phyloP scores from a whole-genome alignment of 306 rosid species.

The Rosa lucieae region DNA sequence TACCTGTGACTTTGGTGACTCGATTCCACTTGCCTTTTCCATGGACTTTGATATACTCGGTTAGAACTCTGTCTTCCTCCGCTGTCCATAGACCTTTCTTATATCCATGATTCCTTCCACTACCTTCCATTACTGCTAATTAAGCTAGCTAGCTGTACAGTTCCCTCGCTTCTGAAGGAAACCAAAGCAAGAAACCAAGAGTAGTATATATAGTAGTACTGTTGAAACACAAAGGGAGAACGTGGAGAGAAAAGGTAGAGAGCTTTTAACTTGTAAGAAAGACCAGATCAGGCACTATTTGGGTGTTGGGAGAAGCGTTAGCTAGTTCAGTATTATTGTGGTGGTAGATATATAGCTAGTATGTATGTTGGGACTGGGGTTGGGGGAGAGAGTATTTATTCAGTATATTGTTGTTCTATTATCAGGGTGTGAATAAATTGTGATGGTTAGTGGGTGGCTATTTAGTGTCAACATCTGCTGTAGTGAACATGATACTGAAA shows the following conservation, averaged over 20 bases:
- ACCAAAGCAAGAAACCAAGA: not conserved
- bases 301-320: not conserved
- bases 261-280: not conserved
- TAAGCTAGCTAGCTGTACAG: not conserved
- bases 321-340: not conserved
- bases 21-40: constrained; percentile 70
- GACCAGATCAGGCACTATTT: not conserved
- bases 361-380: not conserved
- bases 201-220: not conserved
- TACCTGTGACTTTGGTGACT: constrained; percentile 47
- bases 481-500: not conserved
- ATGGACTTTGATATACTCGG: constrained; percentile 38
- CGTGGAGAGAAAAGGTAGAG: not conserved
- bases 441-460: not conserved
- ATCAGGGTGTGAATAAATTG: not conserved
- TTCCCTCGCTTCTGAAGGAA: not conserved
- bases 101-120: constrained; percentile 28
- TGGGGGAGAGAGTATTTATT: not conserved
- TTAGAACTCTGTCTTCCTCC: constrained; percentile 52
- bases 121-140: not conserved
- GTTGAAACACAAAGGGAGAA: not conserved
- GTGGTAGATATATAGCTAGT: not conserved
- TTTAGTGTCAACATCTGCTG: not conserved
- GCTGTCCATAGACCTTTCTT: constrained; percentile 53
- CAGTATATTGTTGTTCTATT: too few species aligned